phyloP scores from a whole-genome alignment of 2,329 filamentous ascomycete species.

The Xylaria sp. region DNA sequence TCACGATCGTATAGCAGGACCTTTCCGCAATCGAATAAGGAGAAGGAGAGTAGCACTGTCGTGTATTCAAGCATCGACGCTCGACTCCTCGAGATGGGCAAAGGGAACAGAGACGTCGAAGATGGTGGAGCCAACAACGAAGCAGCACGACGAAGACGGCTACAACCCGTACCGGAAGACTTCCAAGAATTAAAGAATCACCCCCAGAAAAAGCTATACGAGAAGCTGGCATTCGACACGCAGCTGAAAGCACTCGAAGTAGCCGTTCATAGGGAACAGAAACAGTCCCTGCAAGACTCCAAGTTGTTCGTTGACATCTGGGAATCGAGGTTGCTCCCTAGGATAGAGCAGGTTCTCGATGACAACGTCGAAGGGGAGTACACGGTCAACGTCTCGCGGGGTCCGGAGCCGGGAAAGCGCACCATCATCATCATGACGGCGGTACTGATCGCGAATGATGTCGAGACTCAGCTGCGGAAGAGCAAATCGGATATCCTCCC shows the following conservation, averaged over 20 bases:
- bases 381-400: slow-evolving; percentile 32
- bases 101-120: background rate
- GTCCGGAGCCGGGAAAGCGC: slow-evolving; percentile 21
- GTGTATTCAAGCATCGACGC: background rate
- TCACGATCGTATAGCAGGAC: background rate
- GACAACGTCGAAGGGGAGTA: slow-evolving; percentile 26
- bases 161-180: background rate
- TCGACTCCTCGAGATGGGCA: background rate
- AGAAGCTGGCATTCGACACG: background rate
- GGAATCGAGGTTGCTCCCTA: slow-evolving; percentile 31
- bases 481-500: slow-evolving; percentile 25
- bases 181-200: background rate
- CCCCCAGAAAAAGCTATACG: background rate
- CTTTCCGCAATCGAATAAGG: slow-evolving; percentile 3
- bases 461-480: slow-evolving; percentile 17
- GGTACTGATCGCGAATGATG: background rate
- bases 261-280: background rate
- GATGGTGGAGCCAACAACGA: background rate
- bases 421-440: slow-evolving; percentile 36
- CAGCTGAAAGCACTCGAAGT: background rate
- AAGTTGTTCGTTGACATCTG: slow-evolving; percentile 33
- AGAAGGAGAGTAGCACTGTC: background rate
- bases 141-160: background rate
- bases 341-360: slow-evolving; percentile 34
- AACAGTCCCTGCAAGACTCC: slow-evolving; percentile 17